phyloP scores from a whole-genome alignment of 805 yeast species.

The Hanseniaspora taiwanica region DNA sequence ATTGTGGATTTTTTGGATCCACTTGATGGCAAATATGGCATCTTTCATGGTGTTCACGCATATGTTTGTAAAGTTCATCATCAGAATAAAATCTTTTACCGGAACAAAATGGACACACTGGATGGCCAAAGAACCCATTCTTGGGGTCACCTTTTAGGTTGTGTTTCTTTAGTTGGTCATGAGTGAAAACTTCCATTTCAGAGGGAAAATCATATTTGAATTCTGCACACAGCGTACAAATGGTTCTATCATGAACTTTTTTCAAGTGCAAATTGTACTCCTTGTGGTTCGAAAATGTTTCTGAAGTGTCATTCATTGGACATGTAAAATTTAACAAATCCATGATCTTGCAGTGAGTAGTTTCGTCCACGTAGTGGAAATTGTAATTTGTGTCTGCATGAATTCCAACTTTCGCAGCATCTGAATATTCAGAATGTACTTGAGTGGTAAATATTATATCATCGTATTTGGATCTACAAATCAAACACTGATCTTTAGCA shows the following conservation, averaged over 20 bases:
- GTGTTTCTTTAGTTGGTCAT: slow-evolving; percentile 54
- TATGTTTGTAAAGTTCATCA: slow-evolving; percentile 73
- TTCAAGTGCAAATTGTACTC: slow-evolving; percentile 53
- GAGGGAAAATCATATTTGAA: slow-evolving; percentile 64
- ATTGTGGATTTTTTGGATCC: slow-evolving; percentile 49
- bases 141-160: slow-evolving; percentile 54
- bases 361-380: slow-evolving; percentile 43
- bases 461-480: slow-evolving; percentile 66
- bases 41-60: slow-evolving; percentile 72
- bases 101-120: slow-evolving; percentile 70
- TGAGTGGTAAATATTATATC: slow-evolving; percentile 45
- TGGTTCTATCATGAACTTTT: slow-evolving; percentile 41
- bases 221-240: slow-evolving; percentile 68
- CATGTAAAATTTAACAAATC: slow-evolving; percentile 44
- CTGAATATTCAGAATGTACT: slow-evolving; percentile 25
- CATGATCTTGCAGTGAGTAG: slow-evolving; percentile 36
- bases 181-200: slow-evolving; percentile 52
- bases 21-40: slow-evolving; percentile 80
- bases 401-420: slow-evolving; percentile 17
- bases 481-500: slow-evolving; percentile 59
- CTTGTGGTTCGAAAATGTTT: slow-evolving; percentile 35
- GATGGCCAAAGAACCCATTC: slow-evolving; percentile 78
- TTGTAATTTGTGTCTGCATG: slow-evolving; percentile 23
- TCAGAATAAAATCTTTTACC: slow-evolving; percentile 70
- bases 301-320: slow-evolving; percentile 28